These are phyloP conservation scores for Glebionis coronaria DNA, from an alignment of 129 eudicot genomes.

Conservation along the genomic window DNA sequence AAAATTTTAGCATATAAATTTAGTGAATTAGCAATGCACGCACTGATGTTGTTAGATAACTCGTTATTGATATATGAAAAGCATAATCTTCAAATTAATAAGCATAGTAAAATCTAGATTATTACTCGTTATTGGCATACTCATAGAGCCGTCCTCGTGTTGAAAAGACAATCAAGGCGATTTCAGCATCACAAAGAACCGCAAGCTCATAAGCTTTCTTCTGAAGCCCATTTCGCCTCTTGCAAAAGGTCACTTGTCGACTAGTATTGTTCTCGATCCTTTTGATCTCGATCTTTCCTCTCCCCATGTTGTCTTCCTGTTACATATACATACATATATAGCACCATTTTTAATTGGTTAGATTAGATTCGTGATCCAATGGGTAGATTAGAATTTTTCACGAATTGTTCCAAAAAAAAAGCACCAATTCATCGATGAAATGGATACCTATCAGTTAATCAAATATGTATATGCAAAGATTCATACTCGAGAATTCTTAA, in stretches of 20 bases:
- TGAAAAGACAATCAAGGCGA: conserved; percentile 48
- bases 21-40: conserved; percentile 1
- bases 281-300: conserved; percentile 49
- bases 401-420: too few species aligned
- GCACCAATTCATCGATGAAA: too few species aligned
- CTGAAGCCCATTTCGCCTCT: conserved; percentile 40
- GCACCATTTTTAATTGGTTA: neutral
- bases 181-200: conserved; percentile 60
- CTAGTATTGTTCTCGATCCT: conserved; percentile 46
- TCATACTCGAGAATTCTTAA: neutral
- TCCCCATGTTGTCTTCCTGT: conserved; percentile 30
- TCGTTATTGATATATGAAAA: too few species aligned
- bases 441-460: neutral
- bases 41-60: neutral
- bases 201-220: conserved; percentile 61
- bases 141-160: conserved; percentile 41
- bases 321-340: neutral
- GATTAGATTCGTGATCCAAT: too few species aligned
- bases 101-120: conserved; percentile 4
- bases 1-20: too few species aligned
- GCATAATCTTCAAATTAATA: neutral
- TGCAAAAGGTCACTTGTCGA: conserved; percentile 35
- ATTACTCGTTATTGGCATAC: conserved; percentile 27
- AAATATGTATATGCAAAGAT: neutral
- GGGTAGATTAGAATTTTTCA: too few species aligned